These are phyloP conservation scores for Triangularia verruculosa DNA, from an alignment of 2,329 filamentous ascomycete genomes.

Conservation along the genomic window DNA sequence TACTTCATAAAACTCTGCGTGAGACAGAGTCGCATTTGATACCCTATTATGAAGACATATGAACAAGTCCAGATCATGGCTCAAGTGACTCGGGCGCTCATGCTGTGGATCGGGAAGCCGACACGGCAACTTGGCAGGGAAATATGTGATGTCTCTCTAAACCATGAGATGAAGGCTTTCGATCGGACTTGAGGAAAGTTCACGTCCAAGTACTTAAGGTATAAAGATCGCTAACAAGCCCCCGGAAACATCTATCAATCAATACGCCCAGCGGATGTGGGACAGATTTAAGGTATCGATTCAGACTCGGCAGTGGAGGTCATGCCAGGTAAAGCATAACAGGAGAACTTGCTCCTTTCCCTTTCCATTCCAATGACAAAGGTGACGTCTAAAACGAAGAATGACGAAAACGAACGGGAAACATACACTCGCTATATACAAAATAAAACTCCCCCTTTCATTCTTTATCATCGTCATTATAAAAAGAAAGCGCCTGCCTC, in stretches of 20 bases:
- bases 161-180: no score
- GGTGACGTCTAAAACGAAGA: neutral
- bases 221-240: no score
- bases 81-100: no score
- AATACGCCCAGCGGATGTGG: no score
- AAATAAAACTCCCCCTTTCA: neutral
- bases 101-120: no score
- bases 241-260: no score
- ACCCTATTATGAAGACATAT: neutral
- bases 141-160: no score
- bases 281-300: no score
- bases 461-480: slow-evolving; percentile 2
- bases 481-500: neutral
- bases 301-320: neutral
- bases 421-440: slow-evolving; percentile 15
- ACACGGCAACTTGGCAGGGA: no score
- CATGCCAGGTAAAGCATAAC: neutral
- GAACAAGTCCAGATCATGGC: neutral
- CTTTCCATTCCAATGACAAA: slow-evolving; percentile 2
- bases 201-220: no score
- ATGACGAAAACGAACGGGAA: neutral
- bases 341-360: slow-evolving; percentile 8
- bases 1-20: neutral
- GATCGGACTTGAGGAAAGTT: no score
- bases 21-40: neutral